Evolutionary conservation across 2,329 filamentous ascomycete species (phyloP), one percentile per base, ranked within the genome.

Genomic region (Bertia moriformis): DNA sequence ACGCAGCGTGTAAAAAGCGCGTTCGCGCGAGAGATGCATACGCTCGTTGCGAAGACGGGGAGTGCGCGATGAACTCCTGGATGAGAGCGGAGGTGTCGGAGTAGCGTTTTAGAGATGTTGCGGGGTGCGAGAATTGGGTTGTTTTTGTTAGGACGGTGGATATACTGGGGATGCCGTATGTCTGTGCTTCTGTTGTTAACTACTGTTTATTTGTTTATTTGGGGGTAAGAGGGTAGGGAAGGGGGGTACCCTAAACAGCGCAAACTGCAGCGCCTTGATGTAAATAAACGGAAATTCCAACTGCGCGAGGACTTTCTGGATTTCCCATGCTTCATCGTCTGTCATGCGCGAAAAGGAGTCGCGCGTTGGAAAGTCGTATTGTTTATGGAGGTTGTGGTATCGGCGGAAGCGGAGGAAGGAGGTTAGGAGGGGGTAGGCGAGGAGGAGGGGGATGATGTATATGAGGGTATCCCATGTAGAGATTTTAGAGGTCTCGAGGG

Each of bases 1-100:
- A 79, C 2, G 60, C 54, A 17, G 55, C 53, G 51, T 82, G 78
- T 3, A 83, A 58, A 48, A 67, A 80, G 50, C 80, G 80, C 59
- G 78, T 73, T 22, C 76, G 67, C 3, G 73, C 68, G 37, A 81
- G 62, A 2, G 69, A 71, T n/a, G 65, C 58, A 2, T 58, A 54
- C 4, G 58, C 54, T 2, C 71, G 61, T 3, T 55, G 50, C 1
- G 63, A 65, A 13, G 57, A 50, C 0, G 65, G 63, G 4, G 57
- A 49, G 40, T 66, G 56, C 13, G 56, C 51, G 7, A 63, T 51
- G 39, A 71, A 61, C 45, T 74, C 70, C 3, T 53, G 49, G 3
- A 74, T 51, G 2, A 74, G 52, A 2, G 67, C 55, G 3, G 46
- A 54, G 0, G 71, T 74, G 46, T 74, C 71, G 1, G 62, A 58